Base-by-base conservation (phyloP, 1,139 yeast species). In the Taphrina deformans region DNA sequence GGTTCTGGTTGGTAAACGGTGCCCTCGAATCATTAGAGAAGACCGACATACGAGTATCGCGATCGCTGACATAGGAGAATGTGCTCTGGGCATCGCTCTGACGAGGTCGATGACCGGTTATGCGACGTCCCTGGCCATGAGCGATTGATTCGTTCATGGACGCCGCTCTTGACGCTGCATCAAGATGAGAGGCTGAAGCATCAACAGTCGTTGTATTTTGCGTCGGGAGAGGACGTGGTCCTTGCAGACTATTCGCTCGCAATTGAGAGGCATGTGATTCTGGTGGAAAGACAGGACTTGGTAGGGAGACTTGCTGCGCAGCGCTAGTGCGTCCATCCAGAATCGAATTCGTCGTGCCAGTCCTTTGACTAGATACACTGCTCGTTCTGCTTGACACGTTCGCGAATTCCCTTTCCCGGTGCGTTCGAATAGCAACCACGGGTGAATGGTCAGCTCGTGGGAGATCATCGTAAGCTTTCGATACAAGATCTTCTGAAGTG, bases 361-460 rank as follows among this genome's bases (percentile, higher is more conserved):
- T 33, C 16, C 24, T 31, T 16, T 29, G 26, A 31, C 40, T 24
- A 16, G 56, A 52, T 26, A 27, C 51, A 27, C 53, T 59, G 40
- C 44, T 16, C 9, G 55, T 46, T 26, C 56, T 50, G 40, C 63
- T 35, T 7, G 27, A 23, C 7, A n/a, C 48, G 40, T 35, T 21
- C 18, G 33, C 21, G 40, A 59, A 48, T 16, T 59, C 63, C 24
- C 63, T 35, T 21, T 59, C 63, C 14, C 63, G 48, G 23, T 59
- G 63, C 6, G 63, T 50, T 24, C 52, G 40, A 18, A 59, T 59
- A 3, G 63, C 63, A n/a, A 59, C 40, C 29, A 59, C 51, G 26
- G 63, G 63, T 18, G 56, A 50, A 26, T 48, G 55, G 51, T 59
- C 63, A 16, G 63, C 35, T 9, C 55, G 63, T n/a, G 63, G 63